Percentiles rank a stretch among this genome's conserved stretches.
Evolutionary conservation across 2,329 filamentous ascomycete genomes (phyloP).

Genomic region (Apiospora marii): DNA sequence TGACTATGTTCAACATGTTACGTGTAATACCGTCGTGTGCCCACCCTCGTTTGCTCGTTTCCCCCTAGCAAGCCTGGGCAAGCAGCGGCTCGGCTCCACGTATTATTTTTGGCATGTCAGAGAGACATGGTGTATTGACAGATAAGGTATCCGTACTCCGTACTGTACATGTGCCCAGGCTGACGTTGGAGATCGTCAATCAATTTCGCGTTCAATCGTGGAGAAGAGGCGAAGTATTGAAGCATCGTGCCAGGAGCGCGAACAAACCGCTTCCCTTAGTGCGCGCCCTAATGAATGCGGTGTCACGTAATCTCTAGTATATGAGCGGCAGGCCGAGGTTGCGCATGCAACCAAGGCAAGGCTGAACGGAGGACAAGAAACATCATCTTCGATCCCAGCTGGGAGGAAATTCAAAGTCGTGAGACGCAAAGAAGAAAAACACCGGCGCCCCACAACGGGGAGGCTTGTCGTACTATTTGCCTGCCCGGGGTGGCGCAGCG

Average conservation of each 20-base stretch:
- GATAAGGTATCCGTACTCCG: too few relatives aligned
- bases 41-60: not conserved
- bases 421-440: too few relatives aligned
- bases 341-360: not conserved
- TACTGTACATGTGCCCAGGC: too few relatives aligned
- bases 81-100: not conserved
- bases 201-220: not conserved
- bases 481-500: not conserved
- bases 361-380: not conserved
- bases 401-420: not conserved
- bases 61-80: not conserved
- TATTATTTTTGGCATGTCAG: not conserved
- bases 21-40: not conserved
- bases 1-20: not conserved
- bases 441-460: too few relatives aligned
- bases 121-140: not conserved
- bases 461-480: not conserved
- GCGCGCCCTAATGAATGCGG: slow-evolving; percentile 4
- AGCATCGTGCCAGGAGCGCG: not conserved
- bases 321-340: not conserved
- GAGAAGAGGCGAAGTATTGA: not conserved
- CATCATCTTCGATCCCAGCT: not conserved
- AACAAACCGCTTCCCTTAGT: not conserved
- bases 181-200: not conserved
- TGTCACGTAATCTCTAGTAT: slow-evolving; percentile 1